These are phyloP conservation scores for Hypoxylon sp. DNA, from an alignment of 2,329 filamentous ascomycete genomes.

Conservation along the genomic window DNA sequence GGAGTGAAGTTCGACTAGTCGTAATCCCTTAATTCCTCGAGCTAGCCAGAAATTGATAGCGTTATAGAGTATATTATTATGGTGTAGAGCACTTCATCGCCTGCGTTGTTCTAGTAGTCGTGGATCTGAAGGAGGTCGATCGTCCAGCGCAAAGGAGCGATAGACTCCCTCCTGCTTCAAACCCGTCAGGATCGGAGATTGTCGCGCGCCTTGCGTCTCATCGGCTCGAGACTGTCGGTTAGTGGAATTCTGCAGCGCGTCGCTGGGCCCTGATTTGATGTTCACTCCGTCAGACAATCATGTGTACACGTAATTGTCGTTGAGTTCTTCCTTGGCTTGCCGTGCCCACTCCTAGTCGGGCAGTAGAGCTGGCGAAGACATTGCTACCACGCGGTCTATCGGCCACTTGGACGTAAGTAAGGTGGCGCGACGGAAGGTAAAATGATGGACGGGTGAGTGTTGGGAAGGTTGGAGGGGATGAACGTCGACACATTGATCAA, in stretches of 20 bases:
- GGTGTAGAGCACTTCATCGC: neutral
- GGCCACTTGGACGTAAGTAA: neutral
- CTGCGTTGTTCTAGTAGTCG: constrained; percentile 4
- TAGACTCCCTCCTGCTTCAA: constrained; percentile 11
- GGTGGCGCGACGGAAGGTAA: neutral
- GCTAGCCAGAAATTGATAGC: constrained; percentile 32
- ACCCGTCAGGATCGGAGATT: neutral
- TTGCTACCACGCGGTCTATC: neutral
- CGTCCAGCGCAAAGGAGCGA: constrained; percentile 9
- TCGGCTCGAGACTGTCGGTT: neutral
- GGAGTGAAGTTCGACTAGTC: constrained; percentile 24
- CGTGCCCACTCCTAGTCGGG: constrained; percentile 18
- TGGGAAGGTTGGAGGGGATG: neutral
- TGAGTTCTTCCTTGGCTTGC: constrained; percentile 22
- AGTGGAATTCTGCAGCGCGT: neutral
- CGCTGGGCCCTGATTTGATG: neutral
- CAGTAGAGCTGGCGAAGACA: constrained; percentile 11
- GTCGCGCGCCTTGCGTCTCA: neutral
- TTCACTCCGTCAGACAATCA: constrained; percentile 19
- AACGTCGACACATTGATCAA: neutral
- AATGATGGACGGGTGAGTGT: neutral
- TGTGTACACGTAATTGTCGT: constrained; percentile 21
- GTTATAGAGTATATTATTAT: neutral
- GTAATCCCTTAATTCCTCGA: constrained; percentile 34
- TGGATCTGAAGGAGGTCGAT: constrained; percentile 7